Evolutionary conservation across 2,329 filamentous ascomycete genomes (phyloP).

Genomic region (Fusarium illudens): DNA sequence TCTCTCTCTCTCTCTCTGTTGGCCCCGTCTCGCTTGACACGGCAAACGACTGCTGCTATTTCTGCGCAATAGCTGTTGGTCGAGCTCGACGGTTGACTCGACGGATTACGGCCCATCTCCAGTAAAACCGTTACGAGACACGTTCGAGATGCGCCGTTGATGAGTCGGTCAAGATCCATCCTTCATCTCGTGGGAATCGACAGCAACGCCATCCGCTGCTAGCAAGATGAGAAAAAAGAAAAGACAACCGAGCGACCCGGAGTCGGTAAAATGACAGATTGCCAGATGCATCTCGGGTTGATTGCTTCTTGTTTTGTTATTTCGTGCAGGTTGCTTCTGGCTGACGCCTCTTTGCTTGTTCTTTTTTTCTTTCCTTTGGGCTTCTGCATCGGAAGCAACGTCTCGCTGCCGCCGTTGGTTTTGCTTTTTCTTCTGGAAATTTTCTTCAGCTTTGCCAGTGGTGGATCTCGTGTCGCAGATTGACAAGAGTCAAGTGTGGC

Average conservation of each 20-base stretch:
- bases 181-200: background rate
- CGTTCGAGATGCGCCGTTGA: background rate
- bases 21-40: background rate
- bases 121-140: constrained; percentile 6
- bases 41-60: background rate
- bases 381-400: background rate
- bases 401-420: constrained; percentile 16
- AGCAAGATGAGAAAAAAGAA: background rate
- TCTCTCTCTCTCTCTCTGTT: too few species aligned
- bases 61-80: background rate
- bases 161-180: background rate
- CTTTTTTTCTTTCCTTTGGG: constrained; percentile 13
- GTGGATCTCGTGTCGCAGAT: constrained; percentile 23
- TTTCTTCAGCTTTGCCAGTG: constrained; percentile 22
- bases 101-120: background rate
- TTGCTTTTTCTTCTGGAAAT: constrained; percentile 41
- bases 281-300: background rate
- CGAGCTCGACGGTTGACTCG: background rate
- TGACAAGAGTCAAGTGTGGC: constrained; percentile 5
- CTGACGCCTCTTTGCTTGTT: constrained; percentile 16
- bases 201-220: constrained; percentile 17
- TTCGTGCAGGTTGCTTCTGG: constrained; percentile 18
- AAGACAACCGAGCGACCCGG: constrained; percentile 1
- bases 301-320: constrained; percentile 16
- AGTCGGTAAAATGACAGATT: constrained; percentile 2